Base-by-base conservation (phyloP, 164 flowering plant genomes). In the Vitis riparia region DNA sequence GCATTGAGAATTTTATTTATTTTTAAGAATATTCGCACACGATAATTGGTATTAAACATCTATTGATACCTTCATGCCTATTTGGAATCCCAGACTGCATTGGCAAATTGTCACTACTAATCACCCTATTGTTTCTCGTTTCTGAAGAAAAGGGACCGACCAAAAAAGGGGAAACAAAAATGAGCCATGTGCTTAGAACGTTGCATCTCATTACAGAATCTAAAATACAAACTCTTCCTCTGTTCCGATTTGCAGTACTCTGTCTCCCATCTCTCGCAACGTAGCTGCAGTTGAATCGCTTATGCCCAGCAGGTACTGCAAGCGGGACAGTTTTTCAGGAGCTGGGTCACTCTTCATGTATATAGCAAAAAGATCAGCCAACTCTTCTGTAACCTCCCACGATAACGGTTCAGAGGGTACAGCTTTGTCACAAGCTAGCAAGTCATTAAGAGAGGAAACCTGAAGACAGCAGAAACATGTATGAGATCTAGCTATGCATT, bases 351-450 rank as follows among this genome's bases (percentile, higher is more conserved):
- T 87, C 74, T 84, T 89, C 68, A 74, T 4, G 82, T 91, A 95
- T 58, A 86, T 77, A 3, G 75, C 63, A 57, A 68, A 95, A 9
- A 95, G 87, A 83, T 91, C 97, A 3, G 88, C 76, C 14, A 95
- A 81, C 79, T 95, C 99, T 72, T 89, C 97, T 0, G 90, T 85
- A 59, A 87, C 84, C 62, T 90, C 93, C 99, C 99, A 93, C 19
- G 95, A 81, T 66, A 91, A 70, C 8, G 92, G 91, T 55, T 87
- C 79, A 1, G 97, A 72, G 8, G 97, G 87, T 29, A 90, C 91
- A 51, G 97, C 99, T 77, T 91, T 93, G 84, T 95, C 99, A 72
- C 99, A 91, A 44, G 98, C 89, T 77, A 95, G 82, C 83, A 95
- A 51, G 77, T 95, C 91, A 80, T 95, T 93, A 16, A 95, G 89